These are phyloP conservation scores for Sorghum bicolor DNA, from an alignment of 176 grass and related monocot species.

Conservation along the genomic window Sorghum_bicolor_NCBIv3 NC_012870.2:988001-988500, in stretches of 20 bases:
- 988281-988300: background rate
- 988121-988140: background rate
- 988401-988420: background rate
- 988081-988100: constrained; percentile 62
- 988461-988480: background rate
- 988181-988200: background rate
- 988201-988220: background rate
- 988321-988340: background rate
- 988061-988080: constrained; percentile 89
- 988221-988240: background rate
- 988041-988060: constrained; percentile 96
- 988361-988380: background rate
- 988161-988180: background rate
- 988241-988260: background rate
- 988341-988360: background rate
- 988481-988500: constrained; percentile 37
- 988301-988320: background rate
- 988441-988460: background rate
- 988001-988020: background rate
- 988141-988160: background rate
- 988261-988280: background rate
- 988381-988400: background rate
- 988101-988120: constrained; percentile 4
- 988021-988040: background rate
- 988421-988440: background rate